Base-by-base conservation (phyloP, 2,329 filamentous ascomycete species). In the Cladosporium sp. region DNA sequence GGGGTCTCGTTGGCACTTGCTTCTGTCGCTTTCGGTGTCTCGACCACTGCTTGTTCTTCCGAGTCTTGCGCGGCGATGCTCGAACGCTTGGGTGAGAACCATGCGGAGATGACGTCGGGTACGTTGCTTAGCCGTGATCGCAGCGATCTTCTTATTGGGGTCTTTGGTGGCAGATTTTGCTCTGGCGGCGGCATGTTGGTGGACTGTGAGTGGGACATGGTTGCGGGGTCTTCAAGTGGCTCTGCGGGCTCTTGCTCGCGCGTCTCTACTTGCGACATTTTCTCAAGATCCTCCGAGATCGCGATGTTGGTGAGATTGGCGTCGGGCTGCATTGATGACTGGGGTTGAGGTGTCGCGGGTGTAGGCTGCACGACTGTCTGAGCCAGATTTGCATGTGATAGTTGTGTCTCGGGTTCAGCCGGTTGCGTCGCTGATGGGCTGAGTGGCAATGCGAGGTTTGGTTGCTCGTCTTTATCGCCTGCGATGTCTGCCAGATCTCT, bases 91-190 rank as follows among this genome's bases (percentile, higher is more conserved):
- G 75, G 74, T 1, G 74, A 74, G 69, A 78, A 78, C 76, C 76
- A 78, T 8, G 72, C 69, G 1, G 74, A 75, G 30, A 78, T 75
- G n/a, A 72, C 74, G 47, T 74, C 74, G 2, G 76, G 76, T 0
- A 76, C 71, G 21, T 77, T 67, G 36, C 72, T 73, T n/a, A 77
- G 57, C 0, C 71, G 74, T 4, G 71, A 67, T n/a, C 68, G 67
- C 2, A 76, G 60, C 0, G 76, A 74, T 57, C 71, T 73, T 24
- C 74, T 68, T 18, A 67, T 66, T 51, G 69, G 69, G 4, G 65
- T 73, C 58, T 66, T 71, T 55, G 55, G 24, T 51, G 28, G 60
- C 21, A 44, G 28, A 14, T 14, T 14, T 47, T 58, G 30, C 59
- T 59, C 49, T 38, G 63, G 32, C 12, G 57, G 58, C 10, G 18